Percentiles rank a stretch among this genome's conserved stretches.
phyloP scores from a whole-genome alignment of 176 grass and related monocot genomes.

The Triticum urartu region DNA sequence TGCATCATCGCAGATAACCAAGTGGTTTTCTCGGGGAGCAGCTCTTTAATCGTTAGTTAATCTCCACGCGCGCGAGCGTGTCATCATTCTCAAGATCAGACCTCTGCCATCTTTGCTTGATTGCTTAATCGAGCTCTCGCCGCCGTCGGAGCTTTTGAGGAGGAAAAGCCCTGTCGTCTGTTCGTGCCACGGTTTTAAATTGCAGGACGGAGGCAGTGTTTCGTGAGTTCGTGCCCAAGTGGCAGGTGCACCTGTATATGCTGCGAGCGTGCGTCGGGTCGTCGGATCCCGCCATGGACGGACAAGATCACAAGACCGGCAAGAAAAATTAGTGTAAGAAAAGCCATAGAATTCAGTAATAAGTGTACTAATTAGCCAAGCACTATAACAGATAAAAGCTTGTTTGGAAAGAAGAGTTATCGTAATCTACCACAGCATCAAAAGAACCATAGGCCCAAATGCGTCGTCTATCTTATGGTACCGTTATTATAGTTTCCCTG shows the following conservation, averaged over 20 bases:
- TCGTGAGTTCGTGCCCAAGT: background rate
- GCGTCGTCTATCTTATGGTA: too few relatives aligned
- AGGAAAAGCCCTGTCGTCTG: slow-evolving; percentile 36
- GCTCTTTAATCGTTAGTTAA: background rate
- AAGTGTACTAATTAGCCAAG: too few relatives aligned
- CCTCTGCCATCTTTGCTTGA: slow-evolving; percentile 26
- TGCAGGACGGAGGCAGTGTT: background rate
- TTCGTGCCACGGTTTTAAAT: slow-evolving; percentile 32
- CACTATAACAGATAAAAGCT: too few relatives aligned
- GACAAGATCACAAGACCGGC: background rate
- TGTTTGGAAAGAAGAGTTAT: too few relatives aligned
- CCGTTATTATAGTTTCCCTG: too few relatives aligned
- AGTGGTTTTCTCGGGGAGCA: slow-evolving; percentile 23
- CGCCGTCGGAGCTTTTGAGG: slow-evolving; percentile 50
- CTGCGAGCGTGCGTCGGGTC: background rate
- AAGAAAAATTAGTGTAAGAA: background rate
- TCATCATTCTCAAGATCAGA: slow-evolving; percentile 31
- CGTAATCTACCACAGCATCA: too few relatives aligned
- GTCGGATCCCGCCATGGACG: slow-evolving; percentile 10
- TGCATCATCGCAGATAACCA: slow-evolving; percentile 19
- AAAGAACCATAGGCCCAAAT: too few relatives aligned
- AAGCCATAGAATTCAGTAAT: too few relatives aligned
- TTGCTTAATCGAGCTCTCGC: slow-evolving; percentile 38
- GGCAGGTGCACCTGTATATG: background rate
- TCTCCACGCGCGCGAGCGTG: slow-evolving; percentile 25